Evolutionary conservation across 345 rosid species (phyloP), one percentile per base, ranked within the genome.

Genomic region (Nephelium lappaceum): DNA sequence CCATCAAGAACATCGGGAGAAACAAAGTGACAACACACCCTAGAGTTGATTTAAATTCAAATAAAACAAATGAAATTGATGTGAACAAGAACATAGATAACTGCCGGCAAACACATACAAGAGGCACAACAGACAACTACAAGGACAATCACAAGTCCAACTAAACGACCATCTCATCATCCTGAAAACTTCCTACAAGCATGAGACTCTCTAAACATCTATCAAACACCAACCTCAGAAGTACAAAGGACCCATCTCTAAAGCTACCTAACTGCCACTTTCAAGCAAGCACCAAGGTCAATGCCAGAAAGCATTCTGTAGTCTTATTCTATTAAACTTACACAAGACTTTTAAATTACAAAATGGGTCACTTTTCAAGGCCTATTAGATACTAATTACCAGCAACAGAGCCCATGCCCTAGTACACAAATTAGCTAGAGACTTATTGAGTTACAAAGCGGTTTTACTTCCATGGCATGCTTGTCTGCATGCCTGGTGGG

Each of bases 381-480:
- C 77, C 86, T 81, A 60, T 7, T 68, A 38, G 69, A 68, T 67
- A 60, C 62, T 61, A 67, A 21, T 61, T 61, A 74, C 79, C 77
- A 79, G 71, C 78, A 71, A 66, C 5, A 69, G 77, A 62, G 72
- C 60, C 55, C 76, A 53, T 27, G 67, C 71, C 71, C 77, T 79
- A 23, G 83, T 43, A 79, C 83, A 77, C 45, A 39, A 55, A 80
- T 81, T 81, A 75, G 83, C 78, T 10, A 9, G 14, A 19, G 53
- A 66, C 69, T 45, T 11, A 4, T 69, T 5, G 8, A 42, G 64
- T 45, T 41, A 71, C 11, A 38, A 3, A 43, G 55, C 53, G 65
- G 39, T 27, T 43, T 77, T 86, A 89, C 83, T 92, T 88, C 95
- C 93, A 91, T 31, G 89, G 84, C 73, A 89, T 66, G 82, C 68